phyloP scores from a whole-genome alignment of 2,329 filamentous ascomycete genomes.

The Hymenoscyphus scutula region DNA sequence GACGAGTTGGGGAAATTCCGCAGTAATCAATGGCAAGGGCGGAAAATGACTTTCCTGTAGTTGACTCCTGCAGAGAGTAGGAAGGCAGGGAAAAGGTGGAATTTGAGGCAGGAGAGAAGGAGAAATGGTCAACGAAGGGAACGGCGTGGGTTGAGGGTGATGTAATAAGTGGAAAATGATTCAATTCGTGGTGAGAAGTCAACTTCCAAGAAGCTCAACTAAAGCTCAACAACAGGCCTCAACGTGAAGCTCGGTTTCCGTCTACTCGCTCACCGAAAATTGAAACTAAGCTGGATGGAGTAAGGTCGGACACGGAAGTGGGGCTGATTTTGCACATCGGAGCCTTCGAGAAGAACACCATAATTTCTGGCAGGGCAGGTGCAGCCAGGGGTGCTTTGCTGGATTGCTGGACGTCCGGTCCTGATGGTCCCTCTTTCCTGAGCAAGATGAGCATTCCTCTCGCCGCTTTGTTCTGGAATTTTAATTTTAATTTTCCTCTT shows the following conservation, averaged over 20 bases:
- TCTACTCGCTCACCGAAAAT: slow-evolving; percentile 3
- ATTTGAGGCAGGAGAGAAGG: slow-evolving; percentile 1
- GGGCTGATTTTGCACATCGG: background rate
- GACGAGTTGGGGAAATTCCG: background rate
- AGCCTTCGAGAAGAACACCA: background rate
- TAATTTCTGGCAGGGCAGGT: background rate
- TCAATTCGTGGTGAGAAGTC: slow-evolving; percentile 1
- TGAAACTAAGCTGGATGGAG: background rate
- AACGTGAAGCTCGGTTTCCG: slow-evolving; percentile 4
- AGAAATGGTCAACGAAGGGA: background rate
- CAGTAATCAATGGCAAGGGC: background rate
- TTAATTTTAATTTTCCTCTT: background rate
- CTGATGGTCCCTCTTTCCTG: background rate
- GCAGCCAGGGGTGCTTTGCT: background rate
- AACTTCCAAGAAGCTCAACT: background rate
- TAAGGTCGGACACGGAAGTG: background rate
- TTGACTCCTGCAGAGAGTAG: slow-evolving; percentile 2
- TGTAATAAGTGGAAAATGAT: background rate
- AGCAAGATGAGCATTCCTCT: background rate
- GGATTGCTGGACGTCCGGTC: background rate
- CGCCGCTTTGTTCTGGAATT: background rate
- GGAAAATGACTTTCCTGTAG: background rate
- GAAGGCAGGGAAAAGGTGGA: background rate
- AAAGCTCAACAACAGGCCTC: slow-evolving; percentile 5
- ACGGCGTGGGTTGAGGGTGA: background rate